phyloP scores from a whole-genome alignment of 768 basidiomycete genomes.

The Calocybe cyanea region DNA sequence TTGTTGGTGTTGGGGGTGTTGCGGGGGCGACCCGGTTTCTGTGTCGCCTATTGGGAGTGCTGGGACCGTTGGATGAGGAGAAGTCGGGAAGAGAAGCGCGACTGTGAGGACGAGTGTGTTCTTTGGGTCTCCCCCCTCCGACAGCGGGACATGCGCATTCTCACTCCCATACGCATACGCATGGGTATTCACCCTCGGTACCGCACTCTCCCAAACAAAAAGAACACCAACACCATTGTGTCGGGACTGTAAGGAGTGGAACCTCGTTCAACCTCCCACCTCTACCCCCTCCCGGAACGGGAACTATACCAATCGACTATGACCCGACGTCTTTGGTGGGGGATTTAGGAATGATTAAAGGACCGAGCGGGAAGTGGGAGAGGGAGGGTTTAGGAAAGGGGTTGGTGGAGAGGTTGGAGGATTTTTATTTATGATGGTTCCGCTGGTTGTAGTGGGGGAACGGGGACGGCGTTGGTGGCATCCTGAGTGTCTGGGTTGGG shows the following conservation, averaged over 20 bases:
- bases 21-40: neutral
- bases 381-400: slow-evolving; percentile 80
- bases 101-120: neutral
- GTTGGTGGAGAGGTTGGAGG: slow-evolving; percentile 79
- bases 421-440: slow-evolving; percentile 28
- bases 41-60: neutral
- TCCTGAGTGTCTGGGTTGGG: too few species aligned
- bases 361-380: slow-evolving; percentile 85
- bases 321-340: neutral
- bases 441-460: too few species aligned
- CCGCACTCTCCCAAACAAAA: too few species aligned
- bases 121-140: too few species aligned
- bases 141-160: too few species aligned
- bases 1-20: slow-evolving; percentile 50
- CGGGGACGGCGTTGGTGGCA: too few species aligned
- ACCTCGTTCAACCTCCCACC: neutral
- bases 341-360: slow-evolving; percentile 1
- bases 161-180: too few species aligned
- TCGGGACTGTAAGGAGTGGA: too few species aligned
- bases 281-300: too few species aligned
- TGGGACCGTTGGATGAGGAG: neutral
- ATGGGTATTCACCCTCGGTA: too few species aligned
- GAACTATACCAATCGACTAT: neutral
- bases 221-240: slow-evolving; percentile 14
- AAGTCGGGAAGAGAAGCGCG: slow-evolving; percentile 6